Evolutionary conservation across 805 yeast genomes (phyloP).

Genomic region (Barnettozyma sucrosica): DNA sequence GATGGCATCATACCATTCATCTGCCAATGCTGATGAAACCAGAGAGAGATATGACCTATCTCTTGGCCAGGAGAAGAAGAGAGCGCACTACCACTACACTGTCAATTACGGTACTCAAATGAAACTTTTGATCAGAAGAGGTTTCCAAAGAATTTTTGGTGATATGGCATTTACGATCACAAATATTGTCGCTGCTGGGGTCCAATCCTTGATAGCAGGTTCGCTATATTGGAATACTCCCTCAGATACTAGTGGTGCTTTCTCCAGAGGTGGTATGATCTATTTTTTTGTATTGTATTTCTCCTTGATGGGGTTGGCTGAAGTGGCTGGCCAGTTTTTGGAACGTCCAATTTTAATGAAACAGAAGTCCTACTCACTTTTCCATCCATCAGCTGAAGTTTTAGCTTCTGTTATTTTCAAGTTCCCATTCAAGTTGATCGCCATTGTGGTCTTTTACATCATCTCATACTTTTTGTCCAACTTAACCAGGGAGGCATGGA

Average conservation of each 20-base stretch:
- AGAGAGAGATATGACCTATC: slow-evolving; percentile 28
- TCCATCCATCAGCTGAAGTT: slow-evolving; percentile 72
- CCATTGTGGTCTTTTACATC: slow-evolving; percentile 40
- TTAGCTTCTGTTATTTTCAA: slow-evolving; percentile 55
- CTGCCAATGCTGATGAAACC: slow-evolving; percentile 28
- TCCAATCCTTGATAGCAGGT: slow-evolving; percentile 57
- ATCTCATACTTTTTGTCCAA: slow-evolving; percentile 53
- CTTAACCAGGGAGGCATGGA: slow-evolving; percentile 45
- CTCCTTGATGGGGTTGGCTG: slow-evolving; percentile 44
- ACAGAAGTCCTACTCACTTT: slow-evolving; percentile 67
- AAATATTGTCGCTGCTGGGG: slow-evolving; percentile 28
- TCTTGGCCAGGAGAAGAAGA: slow-evolving; percentile 26
- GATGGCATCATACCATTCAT: slow-evolving; percentile 38
- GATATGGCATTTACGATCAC: slow-evolving; percentile 45
- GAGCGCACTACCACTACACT: slow-evolving; percentile 25
- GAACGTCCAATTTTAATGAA: slow-evolving; percentile 59
- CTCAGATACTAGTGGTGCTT: slow-evolving; percentile 47
- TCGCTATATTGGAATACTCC: slow-evolving; percentile 55
- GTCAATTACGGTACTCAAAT: slow-evolving; percentile 40
- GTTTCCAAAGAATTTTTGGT: slow-evolving; percentile 49
- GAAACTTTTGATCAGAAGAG: slow-evolving; percentile 41
- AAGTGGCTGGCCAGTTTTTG: slow-evolving; percentile 39
- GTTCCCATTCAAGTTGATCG: slow-evolving; percentile 52
- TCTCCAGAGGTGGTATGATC: slow-evolving; percentile 57
- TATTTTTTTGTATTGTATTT: slow-evolving; percentile 55